phyloP scores from a whole-genome alignment of 805 yeast species.

The Ogataea dorogensis region DNA sequence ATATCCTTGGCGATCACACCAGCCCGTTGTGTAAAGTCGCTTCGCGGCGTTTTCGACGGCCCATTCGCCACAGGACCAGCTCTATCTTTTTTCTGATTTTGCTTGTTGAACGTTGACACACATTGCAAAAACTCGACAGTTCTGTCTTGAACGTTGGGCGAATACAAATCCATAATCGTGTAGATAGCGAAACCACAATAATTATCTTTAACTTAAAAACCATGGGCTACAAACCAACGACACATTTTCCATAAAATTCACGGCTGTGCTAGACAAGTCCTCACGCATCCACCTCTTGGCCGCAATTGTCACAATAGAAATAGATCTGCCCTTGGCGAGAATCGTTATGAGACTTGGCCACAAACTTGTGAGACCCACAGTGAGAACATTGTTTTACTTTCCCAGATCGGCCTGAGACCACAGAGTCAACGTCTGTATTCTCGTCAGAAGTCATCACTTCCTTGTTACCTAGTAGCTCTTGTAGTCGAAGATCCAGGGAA shows the following conservation, averaged over 20 bases:
- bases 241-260: neutral
- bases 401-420: slow-evolving; percentile 6
- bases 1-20: slow-evolving; percentile 85
- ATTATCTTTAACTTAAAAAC: slow-evolving; percentile 6
- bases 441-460: neutral
- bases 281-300: slow-evolving; percentile 18
- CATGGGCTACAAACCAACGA: slow-evolving; percentile 11
- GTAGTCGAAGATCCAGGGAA: slow-evolving; percentile 13
- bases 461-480: slow-evolving; percentile 6
- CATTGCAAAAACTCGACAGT: slow-evolving; percentile 93
- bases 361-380: slow-evolving; percentile 26
- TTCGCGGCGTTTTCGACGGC: slow-evolving; percentile 38
- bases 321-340: slow-evolving; percentile 18
- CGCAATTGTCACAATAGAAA: slow-evolving; percentile 32
- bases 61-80: slow-evolving; percentile 24
- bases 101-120: slow-evolving; percentile 70
- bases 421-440: slow-evolving; percentile 1
- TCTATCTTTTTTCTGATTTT: slow-evolving; percentile 34
- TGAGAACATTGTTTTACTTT: slow-evolving; percentile 21
- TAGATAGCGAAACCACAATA: neutral
- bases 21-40: slow-evolving; percentile 70
- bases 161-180: slow-evolving; percentile 24
- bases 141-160: slow-evolving; percentile 64
- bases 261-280: neutral
- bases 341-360: slow-evolving; percentile 24